Percentiles rank a stretch among this genome's conserved stretches.
Evolutionary conservation across 1,284 basidiomycete genomes (phyloP).

Genomic region (Leccinum pachyderme): DNA sequence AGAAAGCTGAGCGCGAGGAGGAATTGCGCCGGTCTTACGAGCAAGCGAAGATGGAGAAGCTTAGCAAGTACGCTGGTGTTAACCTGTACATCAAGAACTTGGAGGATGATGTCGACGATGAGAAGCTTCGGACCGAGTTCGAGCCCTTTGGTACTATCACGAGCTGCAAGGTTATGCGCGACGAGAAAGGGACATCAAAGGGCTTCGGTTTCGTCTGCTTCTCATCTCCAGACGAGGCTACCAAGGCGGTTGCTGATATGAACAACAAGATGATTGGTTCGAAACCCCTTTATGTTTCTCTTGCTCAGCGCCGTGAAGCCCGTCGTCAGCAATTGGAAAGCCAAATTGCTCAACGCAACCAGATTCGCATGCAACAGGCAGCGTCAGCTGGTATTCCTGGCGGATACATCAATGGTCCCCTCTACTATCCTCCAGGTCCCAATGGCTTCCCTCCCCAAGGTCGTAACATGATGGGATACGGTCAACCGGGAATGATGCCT

Average conservation of each 20-base stretch:
- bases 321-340: slow-evolving; percentile 98
- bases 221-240: slow-evolving; percentile 97
- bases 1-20: slow-evolving; percentile 98
- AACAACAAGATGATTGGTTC: slow-evolving; percentile 99
- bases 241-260: slow-evolving; percentile 99
- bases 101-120: slow-evolving; percentile 92
- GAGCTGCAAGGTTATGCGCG: slow-evolving; percentile 99
- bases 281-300: slow-evolving; percentile 98
- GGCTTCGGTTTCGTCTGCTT: slow-evolving; percentile 99
- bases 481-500: slow-evolving; percentile 82
- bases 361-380: slow-evolving; percentile 93
- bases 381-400: slow-evolving; percentile 81
- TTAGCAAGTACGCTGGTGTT: slow-evolving; percentile 98
- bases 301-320: slow-evolving; percentile 98
- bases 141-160: slow-evolving; percentile 97
- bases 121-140: slow-evolving; percentile 93
- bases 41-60: slow-evolving; percentile 94
- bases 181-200: slow-evolving; percentile 88
- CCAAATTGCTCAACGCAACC: slow-evolving; percentile 95
- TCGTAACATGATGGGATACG: slow-evolving; percentile 82
- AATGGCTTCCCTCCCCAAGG: slow-evolving; percentile 75
- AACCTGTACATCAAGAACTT: slow-evolving; percentile 99
- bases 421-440: slow-evolving; percentile 88
- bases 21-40: slow-evolving; percentile 95
- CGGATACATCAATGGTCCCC: slow-evolving; percentile 80